These are phyloP conservation scores for Penium margaritaceum DNA, from an alignment of 139 green algal genomes.

Conservation along the genomic window DNA sequence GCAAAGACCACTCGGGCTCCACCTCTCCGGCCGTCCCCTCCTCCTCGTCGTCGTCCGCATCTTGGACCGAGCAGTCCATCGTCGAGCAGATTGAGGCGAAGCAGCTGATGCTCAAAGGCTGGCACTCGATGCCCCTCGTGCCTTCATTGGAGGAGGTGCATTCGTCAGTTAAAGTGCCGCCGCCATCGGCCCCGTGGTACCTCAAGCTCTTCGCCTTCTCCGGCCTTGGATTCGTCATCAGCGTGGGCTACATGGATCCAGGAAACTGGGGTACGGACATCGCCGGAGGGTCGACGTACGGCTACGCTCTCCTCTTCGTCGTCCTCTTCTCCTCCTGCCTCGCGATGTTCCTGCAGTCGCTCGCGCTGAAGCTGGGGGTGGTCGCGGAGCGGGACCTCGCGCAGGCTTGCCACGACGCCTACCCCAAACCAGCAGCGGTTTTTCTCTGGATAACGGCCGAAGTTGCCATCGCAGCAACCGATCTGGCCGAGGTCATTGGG, in stretches of 20 bases:
- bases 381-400: conserved; percentile 53
- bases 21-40: too few species aligned
- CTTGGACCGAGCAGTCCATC: too few species aligned
- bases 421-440: conserved; percentile 43
- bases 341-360: conserved; percentile 57
- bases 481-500: conserved; percentile 52
- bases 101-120: too few species aligned
- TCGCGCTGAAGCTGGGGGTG: conserved; percentile 54
- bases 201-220: conserved; percentile 43
- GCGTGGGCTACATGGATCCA: conserved; percentile 62
- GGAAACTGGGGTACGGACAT: conserved; percentile 59
- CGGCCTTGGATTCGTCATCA: conserved; percentile 56
- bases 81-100: too few species aligned
- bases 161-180: conserved; percentile 43
- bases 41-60: too few species aligned
- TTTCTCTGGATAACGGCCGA: conserved; percentile 56
- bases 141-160: conserved; percentile 53
- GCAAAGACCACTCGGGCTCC: too few species aligned
- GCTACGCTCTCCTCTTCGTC: conserved; percentile 55
- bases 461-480: conserved; percentile 58
- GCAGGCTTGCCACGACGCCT: conserved; percentile 56
- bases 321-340: conserved; percentile 48
- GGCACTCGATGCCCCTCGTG: conserved; percentile 23
- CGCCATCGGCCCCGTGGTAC: conserved; percentile 13
- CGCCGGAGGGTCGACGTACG: conserved; percentile 39